These are phyloP conservation scores for Monosporozyma servazzii DNA, from an alignment of 805 yeast species.

Conservation along the genomic window DNA sequence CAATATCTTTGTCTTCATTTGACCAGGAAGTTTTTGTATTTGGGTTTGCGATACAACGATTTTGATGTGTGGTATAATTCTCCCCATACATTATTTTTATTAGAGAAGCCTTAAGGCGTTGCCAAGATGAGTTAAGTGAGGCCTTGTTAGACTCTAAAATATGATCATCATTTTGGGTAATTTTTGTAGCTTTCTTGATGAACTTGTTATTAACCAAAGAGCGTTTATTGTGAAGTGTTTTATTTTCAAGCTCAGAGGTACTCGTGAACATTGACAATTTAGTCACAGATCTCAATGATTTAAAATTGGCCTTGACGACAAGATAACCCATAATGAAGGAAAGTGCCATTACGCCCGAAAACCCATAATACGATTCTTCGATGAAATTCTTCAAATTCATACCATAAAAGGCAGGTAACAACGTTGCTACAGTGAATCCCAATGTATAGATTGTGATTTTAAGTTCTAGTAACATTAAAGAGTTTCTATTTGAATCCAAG, in stretches of 20 bases:
- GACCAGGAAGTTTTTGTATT: slow-evolving; percentile 8
- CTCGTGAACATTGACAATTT: slow-evolving; percentile 49
- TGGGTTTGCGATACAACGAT: neutral
- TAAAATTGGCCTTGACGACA: slow-evolving; percentile 49
- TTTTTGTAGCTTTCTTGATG: neutral
- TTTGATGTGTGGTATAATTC: neutral
- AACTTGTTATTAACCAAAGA: neutral
- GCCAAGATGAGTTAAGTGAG: neutral
- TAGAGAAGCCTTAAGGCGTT: neutral
- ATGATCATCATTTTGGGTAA: neutral
- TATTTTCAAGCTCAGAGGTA: neutral
- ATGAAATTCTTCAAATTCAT: slow-evolving; percentile 75
- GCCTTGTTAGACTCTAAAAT: neutral
- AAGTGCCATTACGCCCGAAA: slow-evolving; percentile 44
- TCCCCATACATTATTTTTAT: slow-evolving; percentile 2
- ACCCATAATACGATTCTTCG: slow-evolving; percentile 59
- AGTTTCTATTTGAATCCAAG: slow-evolving; percentile 82
- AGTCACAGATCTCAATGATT: slow-evolving; percentile 51
- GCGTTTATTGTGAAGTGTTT: neutral
- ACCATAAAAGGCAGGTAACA: slow-evolving; percentile 82
- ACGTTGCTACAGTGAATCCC: slow-evolving; percentile 77
- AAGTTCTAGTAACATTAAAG: slow-evolving; percentile 78
- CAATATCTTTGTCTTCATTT: slow-evolving; percentile 35
- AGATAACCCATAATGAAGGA: slow-evolving; percentile 46
- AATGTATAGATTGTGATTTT: slow-evolving; percentile 76